Conservation (phyloP, 208 protist genomes). For the Crithidia acanthocephali region DNA sequence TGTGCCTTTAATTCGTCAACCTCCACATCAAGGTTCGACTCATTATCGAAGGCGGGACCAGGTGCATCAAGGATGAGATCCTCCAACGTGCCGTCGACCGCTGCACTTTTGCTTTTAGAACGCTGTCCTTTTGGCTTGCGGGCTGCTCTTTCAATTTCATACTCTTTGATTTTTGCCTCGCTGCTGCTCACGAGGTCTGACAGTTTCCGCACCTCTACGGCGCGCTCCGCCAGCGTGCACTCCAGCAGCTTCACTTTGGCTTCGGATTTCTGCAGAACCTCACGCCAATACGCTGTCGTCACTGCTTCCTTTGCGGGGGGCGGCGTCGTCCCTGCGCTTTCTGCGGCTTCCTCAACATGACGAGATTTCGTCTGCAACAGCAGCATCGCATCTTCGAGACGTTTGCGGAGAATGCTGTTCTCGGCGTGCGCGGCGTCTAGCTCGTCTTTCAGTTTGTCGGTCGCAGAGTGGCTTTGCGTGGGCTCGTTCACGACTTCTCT, state of each 20-base stretch:
- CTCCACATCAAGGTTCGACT: slow-evolving; percentile 1
- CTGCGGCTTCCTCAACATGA: background rate
- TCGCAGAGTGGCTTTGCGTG: background rate
- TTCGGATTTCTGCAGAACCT: slow-evolving; percentile 9
- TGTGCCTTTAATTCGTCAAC: slow-evolving; percentile 25
- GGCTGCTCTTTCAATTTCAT: slow-evolving; percentile 7
- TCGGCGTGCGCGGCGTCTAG: slow-evolving; percentile 32
- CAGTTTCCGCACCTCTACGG: slow-evolving; percentile 19
- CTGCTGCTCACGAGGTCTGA: slow-evolving; percentile 17
- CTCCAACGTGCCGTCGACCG: background rate
- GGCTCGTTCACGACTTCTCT: slow-evolving; percentile 5
- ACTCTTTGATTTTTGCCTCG: slow-evolving; percentile 19
- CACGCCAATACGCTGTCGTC: slow-evolving; percentile 17
- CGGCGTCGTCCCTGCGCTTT: background rate
- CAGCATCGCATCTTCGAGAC: slow-evolving; percentile 32
- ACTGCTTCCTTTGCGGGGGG: background rate
- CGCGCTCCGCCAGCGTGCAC: slow-evolving; percentile 32
- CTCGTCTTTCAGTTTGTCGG: slow-evolving; percentile 23
- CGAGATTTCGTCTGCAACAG: slow-evolving; percentile 13
- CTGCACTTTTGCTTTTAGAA: background rate
- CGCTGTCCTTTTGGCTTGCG: background rate
- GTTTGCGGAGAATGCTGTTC: slow-evolving; percentile 31
- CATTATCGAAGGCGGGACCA: background rate
- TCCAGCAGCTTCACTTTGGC: slow-evolving; percentile 37
- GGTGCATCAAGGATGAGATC: background rate